These are phyloP conservation scores for sorghum (Sorghum bicolor) DNA, from an alignment of 176 grass and related monocot genomes.

Conservation along the genomic window DNA sequence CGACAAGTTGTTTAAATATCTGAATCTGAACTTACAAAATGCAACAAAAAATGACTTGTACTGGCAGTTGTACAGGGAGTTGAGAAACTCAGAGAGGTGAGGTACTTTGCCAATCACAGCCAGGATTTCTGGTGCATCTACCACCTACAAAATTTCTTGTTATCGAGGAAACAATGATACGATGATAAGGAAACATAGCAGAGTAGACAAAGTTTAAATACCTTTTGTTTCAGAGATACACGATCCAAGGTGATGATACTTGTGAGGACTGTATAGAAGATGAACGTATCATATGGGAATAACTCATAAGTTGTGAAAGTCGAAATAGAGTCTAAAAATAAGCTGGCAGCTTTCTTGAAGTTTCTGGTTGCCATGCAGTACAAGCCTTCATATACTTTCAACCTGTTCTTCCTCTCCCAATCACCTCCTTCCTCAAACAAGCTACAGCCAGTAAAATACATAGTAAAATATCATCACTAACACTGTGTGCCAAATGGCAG, in stretches of 20 bases:
- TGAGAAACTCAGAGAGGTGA: slow-evolving; percentile 90
- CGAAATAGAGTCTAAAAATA: slow-evolving; percentile 97
- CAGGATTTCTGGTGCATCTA: slow-evolving; percentile 94
- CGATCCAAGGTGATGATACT: slow-evolving; percentile 85
- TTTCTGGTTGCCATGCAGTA: slow-evolving; percentile 94
- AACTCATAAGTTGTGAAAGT: slow-evolving; percentile 95
- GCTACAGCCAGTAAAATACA: slow-evolving; percentile 33
- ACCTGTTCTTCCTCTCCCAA: slow-evolving; percentile 95
- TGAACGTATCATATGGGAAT: slow-evolving; percentile 85
- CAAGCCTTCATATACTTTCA: slow-evolving; percentile 94
- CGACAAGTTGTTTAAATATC: background rate
- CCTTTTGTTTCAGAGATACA: slow-evolving; percentile 93
- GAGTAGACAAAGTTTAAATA: slow-evolving; percentile 11
- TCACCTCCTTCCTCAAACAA: slow-evolving; percentile 97
- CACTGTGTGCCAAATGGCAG: slow-evolving; percentile 2
- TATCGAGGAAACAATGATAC: background rate
- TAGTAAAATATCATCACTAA: slow-evolving; percentile 1
- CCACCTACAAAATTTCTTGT: slow-evolving; percentile 58
- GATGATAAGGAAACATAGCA: background rate
- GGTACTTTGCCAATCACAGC: slow-evolving; percentile 89
- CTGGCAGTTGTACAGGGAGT: slow-evolving; percentile 82
- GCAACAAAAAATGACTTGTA: slow-evolving; percentile 93
- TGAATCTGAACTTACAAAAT: slow-evolving; percentile 73
- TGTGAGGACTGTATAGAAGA: slow-evolving; percentile 92
- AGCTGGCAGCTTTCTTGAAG: slow-evolving; percentile 84